phyloP scores from a whole-genome alignment of 495 filamentous ascomycete species.

The Aspergillus olivimuriae region DNA sequence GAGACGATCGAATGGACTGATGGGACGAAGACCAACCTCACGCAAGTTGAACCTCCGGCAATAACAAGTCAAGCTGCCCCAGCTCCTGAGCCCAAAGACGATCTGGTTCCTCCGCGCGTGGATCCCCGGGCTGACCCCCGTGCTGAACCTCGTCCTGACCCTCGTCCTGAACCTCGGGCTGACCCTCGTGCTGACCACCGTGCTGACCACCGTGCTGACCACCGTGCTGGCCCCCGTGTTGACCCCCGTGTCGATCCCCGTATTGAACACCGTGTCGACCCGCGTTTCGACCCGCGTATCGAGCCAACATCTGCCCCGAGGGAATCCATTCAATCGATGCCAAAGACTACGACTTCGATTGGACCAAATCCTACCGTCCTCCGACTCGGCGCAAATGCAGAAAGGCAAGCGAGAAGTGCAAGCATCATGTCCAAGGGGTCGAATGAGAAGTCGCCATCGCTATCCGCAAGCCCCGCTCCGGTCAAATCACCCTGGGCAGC shows the following conservation, averaged over 20 bases:
- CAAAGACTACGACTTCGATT: conserved; percentile 43
- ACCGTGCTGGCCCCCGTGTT: too few species aligned
- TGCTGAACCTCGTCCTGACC: too few species aligned
- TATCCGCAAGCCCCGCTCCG: conserved; percentile 74
- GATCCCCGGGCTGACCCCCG: too few species aligned
- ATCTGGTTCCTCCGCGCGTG: conserved; percentile 9
- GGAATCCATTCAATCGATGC: conserved; percentile 26
- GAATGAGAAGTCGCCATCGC: conserved; percentile 67
- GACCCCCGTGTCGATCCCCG: too few species aligned
- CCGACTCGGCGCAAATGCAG: conserved; percentile 43
- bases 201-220: too few species aligned
- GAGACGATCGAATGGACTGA: conserved; percentile 97
- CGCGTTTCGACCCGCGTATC: too few species aligned
- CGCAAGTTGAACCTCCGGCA: conserved; percentile 40
- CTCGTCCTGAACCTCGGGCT: too few species aligned
- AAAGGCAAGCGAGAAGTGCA: conserved; percentile 44
- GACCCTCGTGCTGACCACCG: too few species aligned
- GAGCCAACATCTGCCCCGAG: conserved; percentile 18
- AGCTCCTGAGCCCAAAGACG: conserved; percentile 21
- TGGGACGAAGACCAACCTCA: conserved; percentile 84
- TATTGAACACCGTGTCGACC: too few species aligned
- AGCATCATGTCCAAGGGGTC: conserved; percentile 60
- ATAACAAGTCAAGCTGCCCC: conserved; percentile 16
- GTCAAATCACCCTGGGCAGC: conserved; percentile 88
- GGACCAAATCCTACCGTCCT: conserved; percentile 51